Percentiles rank a stretch among this genome's conserved stretches.
Evolutionary conservation across 306 rosid species (phyloP).

Genomic region (Neltuma alba): DNA sequence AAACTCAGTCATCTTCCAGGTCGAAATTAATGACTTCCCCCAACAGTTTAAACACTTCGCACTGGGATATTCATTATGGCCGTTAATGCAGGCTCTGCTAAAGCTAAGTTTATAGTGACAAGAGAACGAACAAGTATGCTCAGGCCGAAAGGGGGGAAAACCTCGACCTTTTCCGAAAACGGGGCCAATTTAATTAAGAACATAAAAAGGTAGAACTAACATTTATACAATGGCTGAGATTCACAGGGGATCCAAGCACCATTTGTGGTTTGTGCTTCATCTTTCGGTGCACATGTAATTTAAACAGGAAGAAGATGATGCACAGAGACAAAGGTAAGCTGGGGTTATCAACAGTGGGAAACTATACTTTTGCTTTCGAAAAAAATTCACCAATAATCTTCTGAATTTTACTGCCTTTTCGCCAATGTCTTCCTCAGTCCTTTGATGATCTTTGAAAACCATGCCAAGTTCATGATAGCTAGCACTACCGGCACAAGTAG

Average conservation of each 20-base stretch:
- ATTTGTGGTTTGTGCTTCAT: constrained; percentile 29
- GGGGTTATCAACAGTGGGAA: constrained; percentile 31
- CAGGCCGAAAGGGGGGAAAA: not conserved
- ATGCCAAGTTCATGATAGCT: constrained; percentile 81
- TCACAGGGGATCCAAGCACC: constrained; percentile 43
- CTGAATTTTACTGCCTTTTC: constrained; percentile 66
- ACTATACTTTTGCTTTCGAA: constrained; percentile 37
- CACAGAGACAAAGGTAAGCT: constrained; percentile 15
- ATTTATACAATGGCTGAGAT: constrained; percentile 47
- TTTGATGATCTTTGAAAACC: constrained; percentile 83
- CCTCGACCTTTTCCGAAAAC: not conserved
- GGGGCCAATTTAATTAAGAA: constrained; percentile 16
- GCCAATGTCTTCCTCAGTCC: constrained; percentile 91
- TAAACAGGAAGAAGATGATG: constrained; percentile 5
- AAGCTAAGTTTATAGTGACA: not conserved
- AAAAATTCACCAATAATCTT: constrained; percentile 4
- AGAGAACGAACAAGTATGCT: not conserved
- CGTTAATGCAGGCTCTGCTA: not conserved
- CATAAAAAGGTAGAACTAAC: constrained; percentile 27
- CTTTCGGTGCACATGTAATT: constrained; percentile 26
- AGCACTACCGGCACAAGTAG: constrained; percentile 67
- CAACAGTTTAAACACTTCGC: not conserved
- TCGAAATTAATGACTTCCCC: not conserved
- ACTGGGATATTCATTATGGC: not conserved
- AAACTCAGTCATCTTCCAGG: not conserved